Conservation (phyloP, 352 stramenopile genomes). For the Globisporangium nunn region DNA sequence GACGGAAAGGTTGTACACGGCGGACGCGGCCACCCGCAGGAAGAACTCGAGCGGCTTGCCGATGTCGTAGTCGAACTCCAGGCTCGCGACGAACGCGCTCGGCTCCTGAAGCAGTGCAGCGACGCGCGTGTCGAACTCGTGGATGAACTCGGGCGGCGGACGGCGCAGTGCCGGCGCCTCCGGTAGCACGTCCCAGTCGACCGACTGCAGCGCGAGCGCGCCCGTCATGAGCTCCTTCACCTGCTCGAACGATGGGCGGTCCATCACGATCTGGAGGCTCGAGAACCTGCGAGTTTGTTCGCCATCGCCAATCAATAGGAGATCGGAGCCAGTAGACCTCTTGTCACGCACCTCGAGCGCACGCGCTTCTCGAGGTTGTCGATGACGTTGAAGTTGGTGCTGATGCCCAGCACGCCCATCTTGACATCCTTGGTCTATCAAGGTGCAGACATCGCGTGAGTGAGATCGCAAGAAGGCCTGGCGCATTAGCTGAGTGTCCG, state of each 20-base stretch:
- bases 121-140: constrained; percentile 34
- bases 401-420: constrained; percentile 77
- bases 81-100: constrained; percentile 37
- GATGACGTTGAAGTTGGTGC: constrained; percentile 74
- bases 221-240: constrained; percentile 37
- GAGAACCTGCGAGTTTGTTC: constrained; percentile 43
- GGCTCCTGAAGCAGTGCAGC: constrained; percentile 22
- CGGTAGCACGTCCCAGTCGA: constrained; percentile 23
- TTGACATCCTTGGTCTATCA: constrained; percentile 63
- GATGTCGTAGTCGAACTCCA: constrained; percentile 76
- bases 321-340: background rate
- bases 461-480: background rate
- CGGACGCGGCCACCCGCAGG: constrained; percentile 40
- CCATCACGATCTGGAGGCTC: constrained; percentile 72
- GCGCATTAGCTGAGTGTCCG: background rate
- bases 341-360: constrained; percentile 39
- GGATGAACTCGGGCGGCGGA: constrained; percentile 25
- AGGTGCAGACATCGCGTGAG: background rate
- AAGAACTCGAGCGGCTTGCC: constrained; percentile 67
- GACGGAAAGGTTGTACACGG: constrained; percentile 36
- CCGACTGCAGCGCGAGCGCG: constrained; percentile 27
- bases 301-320: too few relatives aligned
- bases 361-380: constrained; percentile 80
- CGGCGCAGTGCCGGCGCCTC: constrained; percentile 2
- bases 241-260: constrained; percentile 43